Percentiles rank a stretch among this genome's conserved stretches.
These are phyloP conservation scores for Calonectria ilicicola DNA, from an alignment of 2,329 filamentous ascomycete genomes.

Conservation along the genomic window DNA sequence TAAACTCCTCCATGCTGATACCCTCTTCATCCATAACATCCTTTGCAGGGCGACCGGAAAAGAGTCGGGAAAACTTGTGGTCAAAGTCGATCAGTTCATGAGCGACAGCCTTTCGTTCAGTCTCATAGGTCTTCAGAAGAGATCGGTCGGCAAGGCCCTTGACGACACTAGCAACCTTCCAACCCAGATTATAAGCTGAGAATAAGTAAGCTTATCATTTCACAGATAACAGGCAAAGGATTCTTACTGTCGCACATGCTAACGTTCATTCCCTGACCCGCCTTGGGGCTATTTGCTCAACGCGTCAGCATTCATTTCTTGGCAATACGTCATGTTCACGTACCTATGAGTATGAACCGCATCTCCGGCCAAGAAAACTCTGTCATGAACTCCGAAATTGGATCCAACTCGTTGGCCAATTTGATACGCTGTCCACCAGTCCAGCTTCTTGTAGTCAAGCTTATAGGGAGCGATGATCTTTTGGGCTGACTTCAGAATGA, in stretches of 20 bases:
- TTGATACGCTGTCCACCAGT: slow-evolving; percentile 58
- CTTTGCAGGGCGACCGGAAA: slow-evolving; percentile 62
- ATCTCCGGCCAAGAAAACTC: slow-evolving; percentile 77
- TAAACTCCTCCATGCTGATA: slow-evolving; percentile 72
- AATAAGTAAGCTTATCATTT: not conserved
- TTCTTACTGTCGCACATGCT: slow-evolving; percentile 70
- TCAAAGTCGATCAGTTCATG: slow-evolving; percentile 76
- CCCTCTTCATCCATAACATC: slow-evolving; percentile 72
- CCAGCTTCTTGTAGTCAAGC: slow-evolving; percentile 50
- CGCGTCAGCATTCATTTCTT: not conserved
- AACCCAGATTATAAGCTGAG: slow-evolving; percentile 61
- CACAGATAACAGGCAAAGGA: not conserved
- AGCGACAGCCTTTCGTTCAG: slow-evolving; percentile 69
- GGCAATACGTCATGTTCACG: not conserved
- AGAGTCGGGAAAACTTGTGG: slow-evolving; percentile 67
- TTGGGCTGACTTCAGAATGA: slow-evolving; percentile 58
- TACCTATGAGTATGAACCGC: slow-evolving; percentile 64
- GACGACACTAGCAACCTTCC: slow-evolving; percentile 64
- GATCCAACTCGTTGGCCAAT: slow-evolving; percentile 68
- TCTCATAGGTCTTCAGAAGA: slow-evolving; percentile 63
- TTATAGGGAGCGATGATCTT: slow-evolving; percentile 66
- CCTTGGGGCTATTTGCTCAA: slow-evolving; percentile 64
- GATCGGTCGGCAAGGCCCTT: slow-evolving; percentile 56
- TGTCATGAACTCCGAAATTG: slow-evolving; percentile 29
- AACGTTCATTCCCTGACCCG: slow-evolving; percentile 79